A percentile compares a stretch with the other conserved stretches of the same genome.
Evolutionary conservation across 78 protist genomes (phyloP).

Genomic region (Pigoraptor vietnamica): DNA sequence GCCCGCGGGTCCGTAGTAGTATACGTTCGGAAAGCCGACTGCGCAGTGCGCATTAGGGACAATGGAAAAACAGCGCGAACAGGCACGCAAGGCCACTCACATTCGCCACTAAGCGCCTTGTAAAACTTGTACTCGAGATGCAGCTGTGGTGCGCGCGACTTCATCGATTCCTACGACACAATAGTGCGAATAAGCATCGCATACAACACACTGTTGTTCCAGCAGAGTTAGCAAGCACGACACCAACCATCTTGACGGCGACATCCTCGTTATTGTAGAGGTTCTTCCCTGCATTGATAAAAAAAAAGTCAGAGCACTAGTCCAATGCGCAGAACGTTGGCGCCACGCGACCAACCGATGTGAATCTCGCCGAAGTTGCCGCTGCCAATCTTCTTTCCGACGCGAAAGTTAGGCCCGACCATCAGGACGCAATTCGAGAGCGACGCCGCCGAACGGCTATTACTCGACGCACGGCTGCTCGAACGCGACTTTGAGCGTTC

Average conservation of each 20-base stretch:
- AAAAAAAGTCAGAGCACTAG: too few relatives aligned
- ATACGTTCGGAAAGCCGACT: not conserved
- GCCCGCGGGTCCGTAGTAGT: too few relatives aligned
- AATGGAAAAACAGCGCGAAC: not conserved
- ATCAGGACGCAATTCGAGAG: too few relatives aligned
- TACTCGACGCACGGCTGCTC: too few relatives aligned
- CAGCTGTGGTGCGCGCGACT: conserved; percentile 32
- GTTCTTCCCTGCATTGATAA: too few relatives aligned
- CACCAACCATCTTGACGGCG: not conserved
- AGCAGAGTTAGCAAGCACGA: too few relatives aligned
- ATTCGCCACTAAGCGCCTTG: conserved; percentile 9
- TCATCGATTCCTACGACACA: conserved; percentile 18
- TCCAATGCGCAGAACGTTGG: too few relatives aligned
- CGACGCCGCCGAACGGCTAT: too few relatives aligned
- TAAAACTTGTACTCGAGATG: conserved; percentile 35
- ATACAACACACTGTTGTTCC: too few relatives aligned
- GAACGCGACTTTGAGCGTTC: too few relatives aligned
- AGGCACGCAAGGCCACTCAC: not conserved
- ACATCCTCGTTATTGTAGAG: not conserved
- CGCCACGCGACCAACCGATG: too few relatives aligned
- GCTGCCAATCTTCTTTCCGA: conserved; percentile 66
- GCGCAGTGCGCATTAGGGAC: not conserved
- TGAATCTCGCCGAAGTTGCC: conserved; percentile 87
- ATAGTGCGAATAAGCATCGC: not conserved
- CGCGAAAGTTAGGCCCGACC: conserved; percentile 45